Evolutionary conservation across 1,284 basidiomycete genomes (phyloP).

Genomic region (Anthracocystis walkeri): DNA sequence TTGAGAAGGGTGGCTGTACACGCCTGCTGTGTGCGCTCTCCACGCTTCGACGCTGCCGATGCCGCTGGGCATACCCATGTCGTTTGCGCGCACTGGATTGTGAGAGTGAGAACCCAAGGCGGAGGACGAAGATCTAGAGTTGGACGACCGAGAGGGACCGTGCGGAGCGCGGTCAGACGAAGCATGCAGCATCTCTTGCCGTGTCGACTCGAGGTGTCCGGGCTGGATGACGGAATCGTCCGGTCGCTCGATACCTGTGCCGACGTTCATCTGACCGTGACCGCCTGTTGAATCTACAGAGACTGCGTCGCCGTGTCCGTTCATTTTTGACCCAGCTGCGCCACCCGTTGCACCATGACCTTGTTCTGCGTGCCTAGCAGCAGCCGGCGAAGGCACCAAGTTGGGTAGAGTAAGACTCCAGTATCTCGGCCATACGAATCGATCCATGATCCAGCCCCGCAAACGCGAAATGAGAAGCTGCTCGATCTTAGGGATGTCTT

Average conservation of each 20-base stretch:
- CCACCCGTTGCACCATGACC: background rate
- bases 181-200: slow-evolving; percentile 40
- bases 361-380: slow-evolving; percentile 6
- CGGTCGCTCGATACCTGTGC: slow-evolving; percentile 28
- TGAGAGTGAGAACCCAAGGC: background rate
- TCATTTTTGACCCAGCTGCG: background rate
- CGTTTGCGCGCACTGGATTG: background rate
- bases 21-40: slow-evolving; percentile 47
- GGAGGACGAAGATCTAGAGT: slow-evolving; percentile 27
- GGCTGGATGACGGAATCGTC: slow-evolving; percentile 47
- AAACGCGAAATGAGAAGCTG: slow-evolving; percentile 73
- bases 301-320: background rate
- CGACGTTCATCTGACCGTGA: slow-evolving; percentile 42
- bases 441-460: slow-evolving; percentile 72
- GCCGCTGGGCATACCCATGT: slow-evolving; percentile 13
- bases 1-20: slow-evolving; percentile 18
- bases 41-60: slow-evolving; percentile 50
- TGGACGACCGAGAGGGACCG: slow-evolving; percentile 6
- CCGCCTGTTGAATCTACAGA: slow-evolving; percentile 5
- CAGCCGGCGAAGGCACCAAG: slow-evolving; percentile 40
- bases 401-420: slow-evolving; percentile 71
- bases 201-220: slow-evolving; percentile 40
- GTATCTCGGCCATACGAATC: slow-evolving; percentile 73
- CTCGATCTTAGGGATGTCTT: slow-evolving; percentile 76
- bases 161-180: slow-evolving; percentile 8